Evolutionary conservation across 805 yeast genomes (phyloP).

Genomic region (Pichia kluyveri): DNA sequence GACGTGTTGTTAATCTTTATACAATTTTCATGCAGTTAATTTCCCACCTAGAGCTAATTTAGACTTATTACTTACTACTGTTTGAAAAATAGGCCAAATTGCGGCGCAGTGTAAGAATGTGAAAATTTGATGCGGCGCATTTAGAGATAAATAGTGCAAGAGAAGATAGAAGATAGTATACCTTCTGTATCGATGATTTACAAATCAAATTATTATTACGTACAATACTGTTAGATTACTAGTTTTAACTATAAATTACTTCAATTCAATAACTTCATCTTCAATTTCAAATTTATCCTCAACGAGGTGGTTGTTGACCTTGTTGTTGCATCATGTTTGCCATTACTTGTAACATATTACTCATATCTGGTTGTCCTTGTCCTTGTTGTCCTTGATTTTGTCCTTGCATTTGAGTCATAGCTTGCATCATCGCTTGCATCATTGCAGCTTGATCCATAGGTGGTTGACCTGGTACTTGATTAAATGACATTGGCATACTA

Average conservation of each 20-base stretch:
- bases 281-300: background rate
- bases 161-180: no score
- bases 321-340: conserved; percentile 25
- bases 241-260: background rate
- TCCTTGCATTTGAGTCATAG: conserved; percentile 21
- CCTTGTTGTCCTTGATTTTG: conserved; percentile 14
- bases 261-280: background rate
- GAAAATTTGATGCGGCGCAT: no score
- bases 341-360: conserved; percentile 27
- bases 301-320: conserved; percentile 16
- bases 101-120: no score
- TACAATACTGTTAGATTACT: no score
- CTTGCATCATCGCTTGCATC: conserved; percentile 28
- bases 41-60: no score
- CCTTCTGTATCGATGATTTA: no score
- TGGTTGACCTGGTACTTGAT: conserved; percentile 9
- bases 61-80: no score
- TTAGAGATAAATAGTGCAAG: no score
- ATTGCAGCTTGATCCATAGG: conserved; percentile 20
- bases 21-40: no score
- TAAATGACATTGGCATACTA: background rate
- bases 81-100: no score
- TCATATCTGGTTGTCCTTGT: conserved; percentile 21
- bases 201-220: no score
- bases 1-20: no score